Evolutionary conservation across 1,284 basidiomycete genomes (phyloP).

Genomic region (Athelia psychrophila): DNA sequence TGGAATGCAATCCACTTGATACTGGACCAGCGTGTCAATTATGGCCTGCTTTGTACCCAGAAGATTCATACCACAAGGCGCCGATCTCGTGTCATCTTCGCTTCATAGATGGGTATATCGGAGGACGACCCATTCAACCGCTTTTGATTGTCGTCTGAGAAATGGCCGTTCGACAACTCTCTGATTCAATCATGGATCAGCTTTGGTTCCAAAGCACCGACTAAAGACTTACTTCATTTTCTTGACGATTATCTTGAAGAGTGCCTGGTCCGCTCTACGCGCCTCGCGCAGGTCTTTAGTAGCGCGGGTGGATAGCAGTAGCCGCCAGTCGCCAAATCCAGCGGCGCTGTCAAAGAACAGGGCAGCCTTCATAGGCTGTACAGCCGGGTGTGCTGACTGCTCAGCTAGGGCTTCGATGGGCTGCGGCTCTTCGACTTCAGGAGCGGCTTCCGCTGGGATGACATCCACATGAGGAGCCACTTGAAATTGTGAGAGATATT

Average conservation of each 20-base stretch:
- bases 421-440: too few species aligned
- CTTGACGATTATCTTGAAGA: conserved; percentile 48
- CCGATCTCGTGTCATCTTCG: conserved; percentile 61
- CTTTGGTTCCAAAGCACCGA: neutral
- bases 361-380: conserved; percentile 48
- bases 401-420: neutral
- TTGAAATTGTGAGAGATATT: neutral
- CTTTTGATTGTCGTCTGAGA: conserved; percentile 69
- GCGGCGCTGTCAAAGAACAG: conserved; percentile 49
- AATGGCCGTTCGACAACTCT: conserved; percentile 63
- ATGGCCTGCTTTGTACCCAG: neutral
- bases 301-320: conserved; percentile 45
- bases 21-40: conserved; percentile 33
- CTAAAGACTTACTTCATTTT: conserved; percentile 50
- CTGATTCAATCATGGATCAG: conserved; percentile 26
- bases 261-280: conserved; percentile 35
- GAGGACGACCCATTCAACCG: conserved; percentile 42
- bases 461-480: too few species aligned
- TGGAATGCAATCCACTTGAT: conserved; percentile 59
- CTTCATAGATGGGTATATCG: conserved; percentile 61
- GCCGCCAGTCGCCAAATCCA: conserved; percentile 52
- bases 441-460: too few species aligned
- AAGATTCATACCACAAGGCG: conserved; percentile 61
- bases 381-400: conserved; percentile 34
- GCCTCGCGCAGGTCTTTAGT: conserved; percentile 39